Percentiles rank a stretch among this genome's conserved stretches.
Evolutionary conservation across 1,284 basidiomycete species (phyloP).

Genomic region (Microbotryum intermedium): DNA sequence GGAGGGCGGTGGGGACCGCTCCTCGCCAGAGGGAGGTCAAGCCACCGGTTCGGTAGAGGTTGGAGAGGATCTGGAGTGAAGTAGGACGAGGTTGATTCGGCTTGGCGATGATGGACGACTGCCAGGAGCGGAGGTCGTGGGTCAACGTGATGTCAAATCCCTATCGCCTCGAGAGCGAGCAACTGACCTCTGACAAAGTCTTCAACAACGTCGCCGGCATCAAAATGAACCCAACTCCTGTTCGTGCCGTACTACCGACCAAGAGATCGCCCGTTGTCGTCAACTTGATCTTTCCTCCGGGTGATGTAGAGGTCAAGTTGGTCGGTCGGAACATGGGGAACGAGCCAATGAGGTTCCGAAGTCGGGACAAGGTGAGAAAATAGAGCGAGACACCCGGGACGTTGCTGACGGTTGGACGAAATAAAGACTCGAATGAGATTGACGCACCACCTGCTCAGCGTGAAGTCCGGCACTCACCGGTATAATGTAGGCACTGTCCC

Average conservation of each 20-base stretch:
- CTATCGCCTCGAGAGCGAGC: no score
- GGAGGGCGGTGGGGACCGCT: constrained; percentile 63
- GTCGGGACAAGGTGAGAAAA: constrained; percentile 73
- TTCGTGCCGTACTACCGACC: constrained; percentile 77
- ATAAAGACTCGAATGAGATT: not conserved
- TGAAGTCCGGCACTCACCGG: constrained; percentile 45
- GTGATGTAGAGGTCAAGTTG: constrained; percentile 1
- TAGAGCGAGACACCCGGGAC: constrained; percentile 88
- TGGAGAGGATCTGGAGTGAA: constrained; percentile 6
- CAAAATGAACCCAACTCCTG: constrained; percentile 74
- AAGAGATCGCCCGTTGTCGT: constrained; percentile 64
- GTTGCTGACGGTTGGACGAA: constrained; percentile 58
- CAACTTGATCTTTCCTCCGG: constrained; percentile 17
- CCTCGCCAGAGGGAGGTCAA: constrained; percentile 47
- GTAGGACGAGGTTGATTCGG: constrained; percentile 6
- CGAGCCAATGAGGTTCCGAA: constrained; percentile 49
- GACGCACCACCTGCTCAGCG: no score
- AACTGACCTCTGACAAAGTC: constrained; percentile 78
- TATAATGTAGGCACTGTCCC: constrained; percentile 74
- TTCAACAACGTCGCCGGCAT: constrained; percentile 94
- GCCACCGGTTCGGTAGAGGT: constrained; percentile 19
- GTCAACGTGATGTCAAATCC: no score
- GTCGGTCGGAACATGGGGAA: constrained; percentile 4
- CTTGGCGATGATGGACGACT: not conserved
- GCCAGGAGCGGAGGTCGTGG: not conserved